Conservation (phyloP, 495 filamentous ascomycete species). For the Penicillium coffeae region DNA sequence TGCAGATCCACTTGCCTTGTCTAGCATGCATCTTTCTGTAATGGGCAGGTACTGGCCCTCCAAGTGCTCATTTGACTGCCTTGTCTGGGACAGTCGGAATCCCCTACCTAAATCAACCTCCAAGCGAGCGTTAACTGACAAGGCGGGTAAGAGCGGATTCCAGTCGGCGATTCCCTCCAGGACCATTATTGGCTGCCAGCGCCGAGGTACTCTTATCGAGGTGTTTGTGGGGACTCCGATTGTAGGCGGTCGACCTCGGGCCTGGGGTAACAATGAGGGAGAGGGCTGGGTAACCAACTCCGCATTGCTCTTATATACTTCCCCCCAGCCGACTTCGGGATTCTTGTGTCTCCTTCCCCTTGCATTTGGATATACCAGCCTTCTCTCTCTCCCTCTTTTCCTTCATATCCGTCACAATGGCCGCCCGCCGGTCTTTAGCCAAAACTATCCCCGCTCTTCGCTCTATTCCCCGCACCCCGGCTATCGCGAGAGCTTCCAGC, state of each 20-base stretch:
- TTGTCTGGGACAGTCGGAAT: background rate
- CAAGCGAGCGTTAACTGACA: too few relatives aligned
- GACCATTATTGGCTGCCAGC: constrained; percentile 11
- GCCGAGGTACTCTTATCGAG: constrained; percentile 27
- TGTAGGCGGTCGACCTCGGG: constrained; percentile 23
- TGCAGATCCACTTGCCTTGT: background rate
- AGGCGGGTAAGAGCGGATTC: too few relatives aligned
- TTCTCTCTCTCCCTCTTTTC: background rate
- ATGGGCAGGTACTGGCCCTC: background rate
- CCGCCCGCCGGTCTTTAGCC: constrained; percentile 42
- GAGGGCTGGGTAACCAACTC: background rate
- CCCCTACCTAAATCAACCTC: background rate
- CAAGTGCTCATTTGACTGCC: background rate
- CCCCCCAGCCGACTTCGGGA: constrained; percentile 1
- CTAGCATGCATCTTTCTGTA: background rate
- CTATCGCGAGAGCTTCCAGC: constrained; percentile 26
- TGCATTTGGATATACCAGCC: background rate
- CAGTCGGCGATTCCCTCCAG: background rate
- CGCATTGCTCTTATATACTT: background rate
- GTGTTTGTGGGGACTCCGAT: constrained; percentile 14
- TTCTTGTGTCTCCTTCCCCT: constrained; percentile 4
- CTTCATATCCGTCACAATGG: constrained; percentile 33
- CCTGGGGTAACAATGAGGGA: constrained; percentile 2
- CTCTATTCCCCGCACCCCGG: constrained; percentile 41
- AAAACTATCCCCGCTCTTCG: constrained; percentile 44